A percentile compares a stretch with the other conserved stretches of the same genome.
Conservation (phyloP, 495 filamentous ascomycete species). For the Xylaria acuta region DNA sequence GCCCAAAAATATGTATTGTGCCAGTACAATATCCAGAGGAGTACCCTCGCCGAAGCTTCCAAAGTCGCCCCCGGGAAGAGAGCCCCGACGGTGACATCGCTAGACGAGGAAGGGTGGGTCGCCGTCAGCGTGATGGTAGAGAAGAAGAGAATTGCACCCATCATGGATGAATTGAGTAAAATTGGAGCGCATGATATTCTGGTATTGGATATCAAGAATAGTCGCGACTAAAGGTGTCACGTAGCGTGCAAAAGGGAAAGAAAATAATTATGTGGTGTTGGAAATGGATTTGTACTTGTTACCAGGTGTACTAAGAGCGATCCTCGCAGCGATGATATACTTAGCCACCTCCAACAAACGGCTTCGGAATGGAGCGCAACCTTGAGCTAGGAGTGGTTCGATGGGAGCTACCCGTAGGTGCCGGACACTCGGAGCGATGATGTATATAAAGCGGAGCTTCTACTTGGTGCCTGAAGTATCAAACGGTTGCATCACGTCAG, state of each 20-base stretch:
- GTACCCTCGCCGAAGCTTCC: conserved; percentile 67
- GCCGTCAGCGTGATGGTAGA: conserved; percentile 93
- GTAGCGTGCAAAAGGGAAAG: not conserved
- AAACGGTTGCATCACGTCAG: conserved; percentile 11
- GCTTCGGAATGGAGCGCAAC: not conserved
- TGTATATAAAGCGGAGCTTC: conserved; percentile 15
- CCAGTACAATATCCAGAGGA: conserved; percentile 89
- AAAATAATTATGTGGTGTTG: not conserved
- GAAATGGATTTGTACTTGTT: not conserved
- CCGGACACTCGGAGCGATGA: conserved; percentile 7
- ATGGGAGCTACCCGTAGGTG: not conserved
- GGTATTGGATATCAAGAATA: conserved; percentile 87
- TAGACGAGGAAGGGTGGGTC: conserved; percentile 92
- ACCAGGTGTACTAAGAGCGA: not conserved
- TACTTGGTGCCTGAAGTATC: not conserved
- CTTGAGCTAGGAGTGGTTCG: not conserved
- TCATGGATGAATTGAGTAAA: conserved; percentile 86
- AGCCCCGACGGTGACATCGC: conserved; percentile 84
- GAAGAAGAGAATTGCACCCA: conserved; percentile 83
- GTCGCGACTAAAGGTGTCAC: conserved; percentile 51
- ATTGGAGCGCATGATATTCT: conserved; percentile 88
- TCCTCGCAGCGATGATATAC: not conserved
- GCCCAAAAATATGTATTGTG: conserved; percentile 94
- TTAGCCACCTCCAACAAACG: not conserved
- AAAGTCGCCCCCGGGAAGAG: conserved; percentile 93